Evolutionary conservation across 164 flowering plant species (phyloP).

Genomic region (Vitis rotundifolia): DNA sequence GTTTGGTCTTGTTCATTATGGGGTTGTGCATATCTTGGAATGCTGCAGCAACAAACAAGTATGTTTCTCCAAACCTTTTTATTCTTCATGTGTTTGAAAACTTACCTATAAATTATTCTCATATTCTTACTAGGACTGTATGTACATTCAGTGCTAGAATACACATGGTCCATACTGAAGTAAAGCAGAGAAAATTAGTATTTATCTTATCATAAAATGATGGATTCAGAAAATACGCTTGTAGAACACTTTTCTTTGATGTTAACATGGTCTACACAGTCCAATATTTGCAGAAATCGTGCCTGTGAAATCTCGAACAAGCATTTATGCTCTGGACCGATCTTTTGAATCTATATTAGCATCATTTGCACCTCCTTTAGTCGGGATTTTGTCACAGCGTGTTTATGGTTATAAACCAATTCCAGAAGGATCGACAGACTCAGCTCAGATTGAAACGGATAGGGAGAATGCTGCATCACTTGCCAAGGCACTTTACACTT

Average conservation of each 20-base stretch:
- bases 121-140: neutral
- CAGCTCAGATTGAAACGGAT: slow-evolving; percentile 20
- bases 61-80: neutral
- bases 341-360: slow-evolving; percentile 28
- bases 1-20: slow-evolving; percentile 28
- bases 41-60: slow-evolving; percentile 38
- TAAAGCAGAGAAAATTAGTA: no score
- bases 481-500: slow-evolving; percentile 30
- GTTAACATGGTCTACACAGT: slow-evolving; percentile 5
- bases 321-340: slow-evolving; percentile 31
- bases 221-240: no score
- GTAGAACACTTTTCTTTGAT: no score
- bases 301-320: slow-evolving; percentile 30
- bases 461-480: slow-evolving; percentile 30
- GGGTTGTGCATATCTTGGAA: slow-evolving; percentile 29
- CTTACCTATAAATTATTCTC: slow-evolving; percentile 2
- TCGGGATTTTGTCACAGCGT: slow-evolving; percentile 32
- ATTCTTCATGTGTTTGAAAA: neutral
- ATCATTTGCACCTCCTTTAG: slow-evolving; percentile 32
- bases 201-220: no score
- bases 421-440: slow-evolving; percentile 15
- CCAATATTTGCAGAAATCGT: slow-evolving; percentile 45
- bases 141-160: no score
- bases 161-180: no score
- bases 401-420: slow-evolving; percentile 30